Base-by-base conservation (phyloP, 169 alveolate species). In the Plasmodium malariae region DNA sequence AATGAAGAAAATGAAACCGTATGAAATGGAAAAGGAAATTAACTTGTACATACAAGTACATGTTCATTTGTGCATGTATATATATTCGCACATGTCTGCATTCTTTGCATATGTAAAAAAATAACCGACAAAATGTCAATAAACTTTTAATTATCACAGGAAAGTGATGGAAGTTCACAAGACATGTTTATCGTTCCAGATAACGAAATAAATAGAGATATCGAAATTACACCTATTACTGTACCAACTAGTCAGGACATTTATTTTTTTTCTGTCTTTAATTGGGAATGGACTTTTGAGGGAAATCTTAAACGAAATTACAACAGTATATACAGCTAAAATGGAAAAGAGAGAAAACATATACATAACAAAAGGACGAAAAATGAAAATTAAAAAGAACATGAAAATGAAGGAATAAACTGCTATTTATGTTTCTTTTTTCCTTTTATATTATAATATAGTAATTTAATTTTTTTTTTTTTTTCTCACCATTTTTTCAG, bases 171-270 rank as follows among this genome's bases (percentile, higher is more conserved):
- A 57, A 80, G 89, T 43, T 80, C 89, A 4, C 89, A 80, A 80
- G 89, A 80, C n/a, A 80, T 80, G 89, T 80, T 80, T 68, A 80
- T 80, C 30, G 89, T 80, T n/a, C 89, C 89, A 12, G 89, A 80
- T 65, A 80, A 80, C 37, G 89, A 80, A 65, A 30, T 80, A 30
- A 65, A 80, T 68, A 80, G 14, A 54, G 89, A 80, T 36, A 80
- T 80, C 55, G 78, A 65, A 14, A 59, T 80, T 48, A 48, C 89
- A 11, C 89, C 89, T 2, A 63, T 80, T 30, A 67, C 80, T 21
- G 51, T 65, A 48, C 89, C 89, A 34, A 65, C 78, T 3, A 80
- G 89, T 12, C 89, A 63, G 55, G 89, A 80, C 32, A 80, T 80
- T 80, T 51, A 80, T 40, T 80, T 80, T 59, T 80, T 80, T 69